These are phyloP conservation scores for Ascoidea asiatica DNA, from an alignment of 805 yeast genomes.

Conservation along the genomic window DNA sequence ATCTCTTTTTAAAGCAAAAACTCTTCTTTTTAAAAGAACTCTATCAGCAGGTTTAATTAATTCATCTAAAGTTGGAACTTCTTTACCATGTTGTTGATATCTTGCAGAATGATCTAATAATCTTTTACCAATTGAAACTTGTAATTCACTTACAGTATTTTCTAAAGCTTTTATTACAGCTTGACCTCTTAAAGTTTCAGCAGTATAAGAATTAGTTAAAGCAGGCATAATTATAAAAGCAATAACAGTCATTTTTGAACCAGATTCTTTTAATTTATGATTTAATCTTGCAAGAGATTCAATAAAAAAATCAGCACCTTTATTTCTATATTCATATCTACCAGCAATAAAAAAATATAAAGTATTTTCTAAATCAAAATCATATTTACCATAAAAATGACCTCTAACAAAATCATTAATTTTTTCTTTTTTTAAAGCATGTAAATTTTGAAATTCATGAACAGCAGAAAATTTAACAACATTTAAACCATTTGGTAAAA, in stretches of 20 bases:
- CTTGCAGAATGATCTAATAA: constrained; percentile 84
- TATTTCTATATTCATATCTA: constrained; percentile 90
- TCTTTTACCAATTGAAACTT: constrained; percentile 72
- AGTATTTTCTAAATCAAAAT: constrained; percentile 88
- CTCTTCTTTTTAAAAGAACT: constrained; percentile 81
- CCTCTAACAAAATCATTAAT: constrained; percentile 93
- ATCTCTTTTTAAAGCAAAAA: constrained; percentile 82
- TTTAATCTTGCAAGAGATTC: constrained; percentile 88
- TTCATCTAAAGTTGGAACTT: constrained; percentile 70
- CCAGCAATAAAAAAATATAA: constrained; percentile 94
- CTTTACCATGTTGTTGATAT: constrained; percentile 39
- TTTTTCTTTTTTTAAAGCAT: constrained; percentile 81
- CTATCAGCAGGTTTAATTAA: constrained; percentile 77
- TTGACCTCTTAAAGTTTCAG: constrained; percentile 90
- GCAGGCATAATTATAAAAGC: constrained; percentile 99
- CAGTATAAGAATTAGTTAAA: constrained; percentile 83
- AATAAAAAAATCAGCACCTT: constrained; percentile 91
- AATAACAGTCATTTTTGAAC: constrained; percentile 84
- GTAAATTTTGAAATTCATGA: constrained; percentile 95
- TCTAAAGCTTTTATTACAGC: constrained; percentile 90
- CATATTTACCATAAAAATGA: constrained; percentile 93
- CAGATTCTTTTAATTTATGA: constrained; percentile 67
- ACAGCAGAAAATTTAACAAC: constrained; percentile 95
- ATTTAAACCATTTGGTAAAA: constrained; percentile 89
- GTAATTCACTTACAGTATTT: constrained; percentile 78